These are phyloP conservation scores for Arabidopsis lyrata DNA, from an alignment of 441 rosid species.

Conservation along the genomic window DNA sequence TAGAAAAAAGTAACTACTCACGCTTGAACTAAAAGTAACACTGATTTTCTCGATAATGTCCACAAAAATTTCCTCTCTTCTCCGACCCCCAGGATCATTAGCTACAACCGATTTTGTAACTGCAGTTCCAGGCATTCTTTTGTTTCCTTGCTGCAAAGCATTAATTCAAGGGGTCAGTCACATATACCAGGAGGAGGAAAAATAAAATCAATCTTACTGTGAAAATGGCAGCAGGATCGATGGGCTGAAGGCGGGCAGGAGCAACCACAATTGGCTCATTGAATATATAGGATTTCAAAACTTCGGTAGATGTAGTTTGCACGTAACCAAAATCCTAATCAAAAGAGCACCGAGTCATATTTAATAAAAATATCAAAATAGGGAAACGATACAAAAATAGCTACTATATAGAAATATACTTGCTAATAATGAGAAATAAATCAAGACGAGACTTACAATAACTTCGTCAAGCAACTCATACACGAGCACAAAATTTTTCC, in stretches of 20 bases:
- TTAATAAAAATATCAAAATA: neutral
- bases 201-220: constrained; percentile 54
- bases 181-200: constrained; percentile 5
- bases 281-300: constrained; percentile 47
- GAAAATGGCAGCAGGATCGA: constrained; percentile 91
- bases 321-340: constrained; percentile 88
- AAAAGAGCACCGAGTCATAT: constrained; percentile 22
- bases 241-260: constrained; percentile 80
- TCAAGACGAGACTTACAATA: constrained; percentile 63
- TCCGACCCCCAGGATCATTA: constrained; percentile 92
- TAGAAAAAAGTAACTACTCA: constrained; percentile 49
- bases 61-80: constrained; percentile 96
- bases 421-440: constrained; percentile 10
- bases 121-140: constrained; percentile 98
- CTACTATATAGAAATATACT: neutral
- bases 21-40: constrained; percentile 97
- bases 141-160: constrained; percentile 84
- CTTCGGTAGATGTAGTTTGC: constrained; percentile 64
- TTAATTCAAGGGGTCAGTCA: constrained; percentile 36
- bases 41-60: constrained; percentile 98
- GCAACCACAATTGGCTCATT: constrained; percentile 87
- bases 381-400: neutral
- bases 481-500: constrained; percentile 93
- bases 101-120: constrained; percentile 98
- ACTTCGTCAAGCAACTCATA: constrained; percentile 97